A percentile compares a stretch with the other conserved stretches of the same genome.
Conservation (phyloP, 106 monocot genomes). For the Agapanthus africanus region DNA sequence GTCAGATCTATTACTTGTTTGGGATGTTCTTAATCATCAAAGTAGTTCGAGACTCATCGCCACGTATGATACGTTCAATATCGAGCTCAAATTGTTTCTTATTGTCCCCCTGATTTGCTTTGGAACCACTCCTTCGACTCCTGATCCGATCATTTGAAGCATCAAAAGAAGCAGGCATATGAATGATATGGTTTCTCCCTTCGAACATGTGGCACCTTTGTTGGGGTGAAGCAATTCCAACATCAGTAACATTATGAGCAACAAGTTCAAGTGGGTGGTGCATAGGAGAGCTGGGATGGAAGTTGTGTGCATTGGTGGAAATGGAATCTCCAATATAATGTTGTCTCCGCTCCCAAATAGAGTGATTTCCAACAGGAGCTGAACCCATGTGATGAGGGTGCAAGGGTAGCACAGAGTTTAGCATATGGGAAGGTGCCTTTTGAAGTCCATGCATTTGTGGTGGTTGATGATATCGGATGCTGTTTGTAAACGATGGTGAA, state of each 20-base stretch:
- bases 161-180: slow-evolving; percentile 34
- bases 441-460: slow-evolving; percentile 50
- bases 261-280: no score
- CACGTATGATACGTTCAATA: slow-evolving; percentile 63
- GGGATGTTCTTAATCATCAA: slow-evolving; percentile 99
- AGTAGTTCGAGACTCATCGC: slow-evolving; percentile 81
- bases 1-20: no score
- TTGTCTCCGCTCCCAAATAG: slow-evolving; percentile 51
- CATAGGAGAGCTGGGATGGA: no score
- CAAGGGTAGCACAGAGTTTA: slow-evolving; percentile 34
- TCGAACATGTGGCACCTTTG: slow-evolving; percentile 54
- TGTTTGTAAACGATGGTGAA: slow-evolving; percentile 45
- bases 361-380: slow-evolving; percentile 60
- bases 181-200: slow-evolving; percentile 51
- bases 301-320: no score
- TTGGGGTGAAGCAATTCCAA: slow-evolving; percentile 53
- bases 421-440: slow-evolving; percentile 50
- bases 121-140: slow-evolving; percentile 51
- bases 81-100: slow-evolving; percentile 96
- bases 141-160: slow-evolving; percentile 47
- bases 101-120: slow-evolving; percentile 50
- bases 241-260: slow-evolving; percentile 31
- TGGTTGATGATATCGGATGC: no score
- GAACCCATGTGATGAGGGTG: slow-evolving; percentile 74
- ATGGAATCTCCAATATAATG: no score